A percentile compares a stretch with the other conserved stretches of the same genome.
Conservation (phyloP, 306 rosid species). For the Cucumis sativus region Cucumber_9930_V3 NC_026655.2:2483501-2484000, state of each 20-base stretch:
- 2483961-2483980: slow-evolving; percentile 26
- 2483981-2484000: slow-evolving; percentile 34
- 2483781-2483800: background rate
- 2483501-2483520: slow-evolving; percentile 53
- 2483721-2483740: background rate
- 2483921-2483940: slow-evolving; percentile 41
- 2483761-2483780: background rate
- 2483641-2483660: background rate
- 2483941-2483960: slow-evolving; percentile 24
- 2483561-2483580: slow-evolving; percentile 64
- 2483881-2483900: background rate
- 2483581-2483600: slow-evolving; percentile 32
- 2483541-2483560: slow-evolving; percentile 51
- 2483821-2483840: background rate
- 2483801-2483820: background rate
- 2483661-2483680: background rate
- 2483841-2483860: background rate
- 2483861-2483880: background rate
- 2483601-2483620: background rate
- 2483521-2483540: slow-evolving; percentile 66
- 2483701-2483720: background rate
- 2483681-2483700: background rate
- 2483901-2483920: slow-evolving; percentile 1
- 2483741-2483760: slow-evolving; percentile 1
- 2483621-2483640: background rate